Evolutionary conservation across 1,284 basidiomycete genomes (phyloP).

Genomic region (Apiotrichum laibachii): DNA sequence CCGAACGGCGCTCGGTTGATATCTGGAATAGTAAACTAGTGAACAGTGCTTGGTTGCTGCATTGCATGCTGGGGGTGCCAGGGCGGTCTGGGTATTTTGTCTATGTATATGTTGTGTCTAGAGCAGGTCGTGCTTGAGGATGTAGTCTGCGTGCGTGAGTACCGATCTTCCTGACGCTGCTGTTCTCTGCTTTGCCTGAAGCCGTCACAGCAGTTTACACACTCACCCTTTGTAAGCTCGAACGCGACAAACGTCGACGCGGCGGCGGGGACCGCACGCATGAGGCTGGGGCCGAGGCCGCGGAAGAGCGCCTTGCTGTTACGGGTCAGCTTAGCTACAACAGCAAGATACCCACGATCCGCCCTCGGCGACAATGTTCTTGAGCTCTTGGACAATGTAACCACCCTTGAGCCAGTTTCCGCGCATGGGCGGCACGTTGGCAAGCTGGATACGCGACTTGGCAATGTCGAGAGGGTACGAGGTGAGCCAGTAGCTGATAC

Average conservation of each 20-base stretch:
- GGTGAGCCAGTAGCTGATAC: conserved; percentile 88
- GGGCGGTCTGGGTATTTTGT: not conserved
- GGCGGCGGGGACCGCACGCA: conserved; percentile 81
- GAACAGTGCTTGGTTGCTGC: too few species aligned
- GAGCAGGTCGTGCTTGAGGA: conserved; percentile 36
- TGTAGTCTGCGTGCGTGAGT: conserved; percentile 30
- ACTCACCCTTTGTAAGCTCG: conserved; percentile 70
- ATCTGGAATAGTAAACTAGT: too few species aligned
- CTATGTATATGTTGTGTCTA: conserved; percentile 9
- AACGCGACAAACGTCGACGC: conserved; percentile 89
- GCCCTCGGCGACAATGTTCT: conserved; percentile 66
- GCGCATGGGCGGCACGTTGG: conserved; percentile 68
- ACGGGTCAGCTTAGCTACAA: not conserved
- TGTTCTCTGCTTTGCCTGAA: not conserved
- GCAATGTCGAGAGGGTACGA: conserved; percentile 91
- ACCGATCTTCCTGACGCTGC: not conserved
- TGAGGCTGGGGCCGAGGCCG: conserved; percentile 67
- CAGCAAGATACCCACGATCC: conserved; percentile 58
- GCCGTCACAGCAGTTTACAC: not conserved
- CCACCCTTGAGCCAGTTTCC: conserved; percentile 59
- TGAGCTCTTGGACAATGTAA: conserved; percentile 74
- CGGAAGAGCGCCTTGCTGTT: conserved; percentile 66
- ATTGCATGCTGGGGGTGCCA: not conserved
- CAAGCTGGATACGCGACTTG: conserved; percentile 84
- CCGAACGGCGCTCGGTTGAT: too few species aligned